phyloP scores from a whole-genome alignment of 148 eudicot species.

The Diospyros kaki region DNA sequence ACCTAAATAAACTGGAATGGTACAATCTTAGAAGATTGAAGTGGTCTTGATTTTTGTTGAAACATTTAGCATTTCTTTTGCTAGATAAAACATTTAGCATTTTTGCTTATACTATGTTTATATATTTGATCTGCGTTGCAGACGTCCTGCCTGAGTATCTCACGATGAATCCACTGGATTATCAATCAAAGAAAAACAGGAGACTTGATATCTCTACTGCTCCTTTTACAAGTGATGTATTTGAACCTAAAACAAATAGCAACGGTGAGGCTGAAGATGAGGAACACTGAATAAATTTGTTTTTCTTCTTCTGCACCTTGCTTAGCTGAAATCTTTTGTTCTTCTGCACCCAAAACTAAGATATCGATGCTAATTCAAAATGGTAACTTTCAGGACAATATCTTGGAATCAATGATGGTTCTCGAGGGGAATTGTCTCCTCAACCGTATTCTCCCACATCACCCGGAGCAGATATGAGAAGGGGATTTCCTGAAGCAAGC shows the following conservation, averaged over 20 bases:
- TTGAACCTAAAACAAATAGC: conserved; percentile 46
- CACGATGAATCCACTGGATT: conserved; percentile 19
- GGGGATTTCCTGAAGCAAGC: conserved; percentile 34
- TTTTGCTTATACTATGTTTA: background rate
- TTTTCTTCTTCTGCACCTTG: background rate
- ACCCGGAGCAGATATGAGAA: conserved; percentile 47
- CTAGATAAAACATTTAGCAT: background rate
- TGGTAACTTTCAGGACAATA: conserved; percentile 19
- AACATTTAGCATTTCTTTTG: background rate
- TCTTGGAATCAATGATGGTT: conserved; percentile 13
- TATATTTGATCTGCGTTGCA: conserved; percentile 8
- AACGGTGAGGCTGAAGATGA: conserved; percentile 48
- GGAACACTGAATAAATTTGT: conserved; percentile 6
- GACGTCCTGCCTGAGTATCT: conserved; percentile 6
- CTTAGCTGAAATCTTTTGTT: background rate
- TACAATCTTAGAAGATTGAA: too few relatives aligned
- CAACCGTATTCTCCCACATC: conserved; percentile 21
- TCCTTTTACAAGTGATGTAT: conserved; percentile 32
- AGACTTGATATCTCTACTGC: conserved; percentile 9
- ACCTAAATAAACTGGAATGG: too few relatives aligned
- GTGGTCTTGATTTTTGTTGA: background rate
- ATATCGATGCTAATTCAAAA: conserved; percentile 16
- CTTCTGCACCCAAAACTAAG: conserved; percentile 4
- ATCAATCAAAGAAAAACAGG: conserved; percentile 16
- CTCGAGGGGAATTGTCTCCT: conserved; percentile 15